A percentile compares a stretch with the other conserved stretches of the same genome.
These are phyloP conservation scores for Alternaria sp. DNA, from an alignment of 2,329 filamentous ascomycete genomes.

Conservation along the genomic window DNA sequence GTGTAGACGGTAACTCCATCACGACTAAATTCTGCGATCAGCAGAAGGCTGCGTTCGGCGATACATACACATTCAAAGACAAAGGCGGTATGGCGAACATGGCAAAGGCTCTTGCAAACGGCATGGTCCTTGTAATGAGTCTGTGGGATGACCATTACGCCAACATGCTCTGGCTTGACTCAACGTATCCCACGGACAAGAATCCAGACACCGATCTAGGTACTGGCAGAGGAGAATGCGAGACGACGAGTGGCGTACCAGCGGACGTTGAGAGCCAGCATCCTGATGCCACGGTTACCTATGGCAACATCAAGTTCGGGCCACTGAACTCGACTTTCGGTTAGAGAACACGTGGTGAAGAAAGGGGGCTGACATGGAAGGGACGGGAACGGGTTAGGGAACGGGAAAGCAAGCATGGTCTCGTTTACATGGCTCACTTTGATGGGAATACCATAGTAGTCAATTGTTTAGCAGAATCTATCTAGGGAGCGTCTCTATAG, in stretches of 20 bases:
- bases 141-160: conserved; percentile 70
- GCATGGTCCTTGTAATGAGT: conserved; percentile 71
- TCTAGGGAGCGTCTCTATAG: not conserved
- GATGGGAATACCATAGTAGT: not conserved
- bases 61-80: conserved; percentile 59
- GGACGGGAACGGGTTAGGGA: not conserved
- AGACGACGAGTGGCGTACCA: conserved; percentile 40
- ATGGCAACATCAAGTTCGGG: conserved; percentile 45
- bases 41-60: conserved; percentile 41
- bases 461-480: not conserved
- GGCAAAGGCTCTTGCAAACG: conserved; percentile 61
- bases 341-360: not conserved
- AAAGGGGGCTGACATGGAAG: not conserved
- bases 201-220: conserved; percentile 38
- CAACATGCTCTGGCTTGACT: conserved; percentile 79
- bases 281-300: conserved; percentile 36
- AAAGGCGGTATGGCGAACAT: conserved; percentile 66
- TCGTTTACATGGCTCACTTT: not conserved
- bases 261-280: conserved; percentile 37
- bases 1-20: conserved; percentile 52
- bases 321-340: conserved; percentile 43
- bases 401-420: not conserved
- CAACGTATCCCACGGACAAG: conserved; percentile 63
- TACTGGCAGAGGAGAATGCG: conserved; percentile 43
- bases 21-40: conserved; percentile 45